Evolutionary conservation across 2,329 filamentous ascomycete genomes (phyloP), one percentile per base, ranked within the genome.

Genomic region (Grosmannia penicillata): DNA sequence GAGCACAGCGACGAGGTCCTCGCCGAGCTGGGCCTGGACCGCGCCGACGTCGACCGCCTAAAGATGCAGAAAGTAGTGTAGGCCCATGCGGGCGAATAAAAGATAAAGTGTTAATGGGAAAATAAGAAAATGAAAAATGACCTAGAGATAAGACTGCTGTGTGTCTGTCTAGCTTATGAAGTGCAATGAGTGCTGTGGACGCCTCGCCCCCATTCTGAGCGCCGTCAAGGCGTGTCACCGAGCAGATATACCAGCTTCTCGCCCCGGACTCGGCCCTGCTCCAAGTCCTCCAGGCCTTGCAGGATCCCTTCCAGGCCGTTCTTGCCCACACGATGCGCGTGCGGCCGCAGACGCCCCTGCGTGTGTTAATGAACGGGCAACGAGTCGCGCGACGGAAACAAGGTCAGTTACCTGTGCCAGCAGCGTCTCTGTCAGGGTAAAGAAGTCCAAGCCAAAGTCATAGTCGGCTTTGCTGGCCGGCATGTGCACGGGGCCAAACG

Each of bases 241-340:
- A 36, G 13, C 17, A 36, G 23, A 43, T 57, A 60, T 7, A 62
- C 58, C 47, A 62, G 42, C 48, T 62, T 62, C 40, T 46, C 49
- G 4, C 52, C 58, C 39, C 53, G 57, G n/a, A 62, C 51, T 49
- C 47, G 49, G 3, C 49, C 50, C 19, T 45, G 39, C 40, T 39
- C 50, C 38, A 56, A 24, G 17, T 51, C 48, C 29, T 48, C 29
- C 40, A 56, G 11, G 3, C 55, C 54, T 13, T 44, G 39, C 27
- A 50, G 10, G 25, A 54, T 50, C 0, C 52, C 52, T 22, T 55
- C 49, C 19, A 56, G 34, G 10, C 40, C 40, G 3, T 53, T 52
- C 41, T 41, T 39, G 4, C 50, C 48, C 0, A 48, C 48, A 9
- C 47, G 38, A 27, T 51, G 45, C 5, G 47, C 33, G 13, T 47